Evolutionary conservation across 139 green algal species (phyloP).

Genomic region (Diplosphaera chodatii): DNA sequence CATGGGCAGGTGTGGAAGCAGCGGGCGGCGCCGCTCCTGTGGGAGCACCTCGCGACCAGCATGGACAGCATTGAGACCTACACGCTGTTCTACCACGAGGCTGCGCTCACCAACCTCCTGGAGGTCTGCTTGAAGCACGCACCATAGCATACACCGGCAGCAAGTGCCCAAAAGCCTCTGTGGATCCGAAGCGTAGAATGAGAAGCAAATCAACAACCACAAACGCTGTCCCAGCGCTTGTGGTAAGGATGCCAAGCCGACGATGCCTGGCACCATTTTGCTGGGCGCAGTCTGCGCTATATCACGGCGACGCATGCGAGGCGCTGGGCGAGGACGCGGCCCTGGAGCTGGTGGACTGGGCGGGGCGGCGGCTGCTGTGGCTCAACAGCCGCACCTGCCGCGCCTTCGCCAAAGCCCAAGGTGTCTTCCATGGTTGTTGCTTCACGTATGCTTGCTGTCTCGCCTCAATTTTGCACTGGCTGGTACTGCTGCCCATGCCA

Average conservation of each 20-base stretch:
- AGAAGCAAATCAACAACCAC: no score
- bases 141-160: neutral
- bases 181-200: no score
- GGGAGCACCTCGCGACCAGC: slow-evolving; percentile 47
- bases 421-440: slow-evolving; percentile 1
- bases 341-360: slow-evolving; percentile 72
- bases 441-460: no score
- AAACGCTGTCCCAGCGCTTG: no score
- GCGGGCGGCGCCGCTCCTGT: slow-evolving; percentile 57
- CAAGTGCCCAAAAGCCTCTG: no score
- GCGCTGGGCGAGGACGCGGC: slow-evolving; percentile 59
- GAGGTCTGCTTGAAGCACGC: slow-evolving; percentile 50
- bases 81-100: slow-evolving; percentile 69
- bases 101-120: slow-evolving; percentile 70
- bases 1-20: slow-evolving; percentile 79
- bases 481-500: neutral
- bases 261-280: no score
- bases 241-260: no score
- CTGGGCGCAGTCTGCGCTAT: slow-evolving; percentile 48
- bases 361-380: slow-evolving; percentile 56
- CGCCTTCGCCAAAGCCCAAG: slow-evolving; percentile 5
- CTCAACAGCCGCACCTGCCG: slow-evolving; percentile 35
- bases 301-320: slow-evolving; percentile 51
- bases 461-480: neutral
- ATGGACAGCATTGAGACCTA: slow-evolving; percentile 52